phyloP scores from a whole-genome alignment of 2,329 filamentous ascomycete genomes.

The Xylariaceae sp. region DNA sequence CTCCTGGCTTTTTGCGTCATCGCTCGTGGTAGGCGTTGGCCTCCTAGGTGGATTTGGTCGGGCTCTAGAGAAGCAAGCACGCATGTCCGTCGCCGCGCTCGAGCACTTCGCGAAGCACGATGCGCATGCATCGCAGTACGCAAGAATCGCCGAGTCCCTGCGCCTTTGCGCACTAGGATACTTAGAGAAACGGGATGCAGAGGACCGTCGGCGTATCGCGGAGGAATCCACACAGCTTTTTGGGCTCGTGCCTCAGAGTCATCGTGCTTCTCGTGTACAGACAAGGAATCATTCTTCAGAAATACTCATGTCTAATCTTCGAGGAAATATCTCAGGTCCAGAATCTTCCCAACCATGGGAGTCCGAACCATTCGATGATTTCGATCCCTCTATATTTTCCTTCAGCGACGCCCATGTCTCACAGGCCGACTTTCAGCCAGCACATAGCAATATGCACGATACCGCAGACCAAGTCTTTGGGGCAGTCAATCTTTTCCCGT shows the following conservation, averaged over 20 bases:
- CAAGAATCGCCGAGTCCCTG: slow-evolving; percentile 58
- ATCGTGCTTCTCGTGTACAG: neutral
- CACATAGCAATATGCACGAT: slow-evolving; percentile 41
- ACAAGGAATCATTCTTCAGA: neutral
- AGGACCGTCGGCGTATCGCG: slow-evolving; percentile 53
- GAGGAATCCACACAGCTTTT: slow-evolving; percentile 60
- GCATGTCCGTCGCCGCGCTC: slow-evolving; percentile 53
- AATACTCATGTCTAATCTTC: neutral
- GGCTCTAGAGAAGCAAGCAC: slow-evolving; percentile 56
- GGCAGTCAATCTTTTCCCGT: slow-evolving; percentile 55
- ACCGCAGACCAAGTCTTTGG: slow-evolving; percentile 50
- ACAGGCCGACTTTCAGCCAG: slow-evolving; percentile 36
- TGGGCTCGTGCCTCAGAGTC: slow-evolving; percentile 56
- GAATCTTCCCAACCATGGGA: neutral
- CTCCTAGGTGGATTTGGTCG: slow-evolving; percentile 59
- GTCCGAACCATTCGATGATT: slow-evolving; percentile 15
- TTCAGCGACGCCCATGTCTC: slow-evolving; percentile 27
- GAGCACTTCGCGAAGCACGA: slow-evolving; percentile 57
- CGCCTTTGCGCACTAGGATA: slow-evolving; percentile 53
- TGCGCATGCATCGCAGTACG: slow-evolving; percentile 58
- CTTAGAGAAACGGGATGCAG: slow-evolving; percentile 54
- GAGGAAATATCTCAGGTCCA: too few species aligned
- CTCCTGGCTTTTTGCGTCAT: slow-evolving; percentile 61
- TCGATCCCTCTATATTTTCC: slow-evolving; percentile 35
- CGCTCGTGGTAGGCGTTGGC: slow-evolving; percentile 57